phyloP scores from a whole-genome alignment of 1,139 yeast genomes.

The Pneumocystis canis region DNA sequence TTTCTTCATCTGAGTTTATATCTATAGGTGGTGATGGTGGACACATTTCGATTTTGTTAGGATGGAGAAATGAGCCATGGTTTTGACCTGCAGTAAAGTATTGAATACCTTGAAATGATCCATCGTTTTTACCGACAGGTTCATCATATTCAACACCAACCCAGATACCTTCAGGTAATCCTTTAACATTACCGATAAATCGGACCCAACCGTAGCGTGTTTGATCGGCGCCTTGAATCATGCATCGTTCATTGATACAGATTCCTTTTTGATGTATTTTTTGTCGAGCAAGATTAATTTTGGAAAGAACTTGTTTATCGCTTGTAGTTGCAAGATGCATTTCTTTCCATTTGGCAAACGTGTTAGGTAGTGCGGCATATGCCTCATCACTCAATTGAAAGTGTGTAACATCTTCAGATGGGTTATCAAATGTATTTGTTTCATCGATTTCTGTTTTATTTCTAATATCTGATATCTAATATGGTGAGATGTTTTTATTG shows the following conservation, averaged over 20 bases:
- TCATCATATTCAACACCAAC: slow-evolving; percentile 57
- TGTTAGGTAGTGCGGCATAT: slow-evolving; percentile 43
- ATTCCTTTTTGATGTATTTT: slow-evolving; percentile 23
- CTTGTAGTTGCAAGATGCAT: slow-evolving; percentile 30
- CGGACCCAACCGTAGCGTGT: slow-evolving; percentile 49
- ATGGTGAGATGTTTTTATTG: background rate
- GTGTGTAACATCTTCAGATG: background rate
- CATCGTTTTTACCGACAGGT: slow-evolving; percentile 65
- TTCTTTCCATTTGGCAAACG: slow-evolving; percentile 67
- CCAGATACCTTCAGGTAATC: slow-evolving; percentile 41
- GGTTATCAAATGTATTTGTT: slow-evolving; percentile 24
- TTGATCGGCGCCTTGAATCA: slow-evolving; percentile 28
- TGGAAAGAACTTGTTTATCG: slow-evolving; percentile 6
- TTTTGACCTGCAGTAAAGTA: slow-evolving; percentile 43
- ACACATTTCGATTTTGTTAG: slow-evolving; percentile 25
- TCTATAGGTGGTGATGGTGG: background rate
- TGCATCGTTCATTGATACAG: slow-evolving; percentile 26
- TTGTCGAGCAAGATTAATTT: slow-evolving; percentile 18
- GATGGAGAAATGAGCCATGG: slow-evolving; percentile 36
- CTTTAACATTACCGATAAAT: slow-evolving; percentile 53
- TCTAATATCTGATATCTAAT: background rate
- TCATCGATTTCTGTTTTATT: background rate
- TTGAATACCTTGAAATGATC: slow-evolving; percentile 46
- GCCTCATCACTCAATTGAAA: slow-evolving; percentile 30
- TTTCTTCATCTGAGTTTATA: background rate